phyloP scores from a whole-genome alignment of 2,329 filamentous ascomycete genomes.

The Trichoderma afroharzianum region DNA sequence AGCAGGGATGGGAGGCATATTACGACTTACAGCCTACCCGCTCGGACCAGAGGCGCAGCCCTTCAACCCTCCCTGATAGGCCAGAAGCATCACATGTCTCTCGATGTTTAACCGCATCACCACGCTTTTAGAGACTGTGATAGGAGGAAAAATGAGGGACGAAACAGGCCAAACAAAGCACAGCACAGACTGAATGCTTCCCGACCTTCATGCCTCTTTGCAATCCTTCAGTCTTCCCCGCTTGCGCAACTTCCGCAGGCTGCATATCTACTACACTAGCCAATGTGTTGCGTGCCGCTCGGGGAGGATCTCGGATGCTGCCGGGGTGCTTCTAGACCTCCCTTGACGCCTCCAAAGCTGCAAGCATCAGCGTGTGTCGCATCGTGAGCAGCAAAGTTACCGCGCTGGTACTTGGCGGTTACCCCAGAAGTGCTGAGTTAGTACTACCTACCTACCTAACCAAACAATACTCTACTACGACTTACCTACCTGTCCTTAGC shows the following conservation, averaged over 20 bases:
- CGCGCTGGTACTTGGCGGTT: background rate
- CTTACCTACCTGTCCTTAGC: background rate
- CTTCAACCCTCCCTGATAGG: background rate
- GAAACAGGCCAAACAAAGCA: background rate
- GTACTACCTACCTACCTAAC: background rate
- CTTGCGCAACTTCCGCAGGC: background rate
- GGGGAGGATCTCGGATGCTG: conserved; percentile 15
- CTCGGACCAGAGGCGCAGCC: background rate
- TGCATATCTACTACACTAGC: background rate
- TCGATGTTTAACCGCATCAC: background rate
- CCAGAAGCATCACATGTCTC: background rate
- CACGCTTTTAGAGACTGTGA: background rate
- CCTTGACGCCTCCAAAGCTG: background rate
- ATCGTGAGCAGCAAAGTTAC: background rate
- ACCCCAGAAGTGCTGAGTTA: background rate
- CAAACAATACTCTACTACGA: too few relatives aligned
- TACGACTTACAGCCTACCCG: background rate
- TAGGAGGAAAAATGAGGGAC: background rate
- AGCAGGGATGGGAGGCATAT: background rate
- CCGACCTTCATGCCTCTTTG: background rate
- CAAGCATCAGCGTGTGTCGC: background rate
- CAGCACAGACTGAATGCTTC: background rate
- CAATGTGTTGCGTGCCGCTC: conserved; percentile 3
- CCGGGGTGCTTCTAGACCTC: conserved; percentile 10
- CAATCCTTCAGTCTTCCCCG: conserved; percentile 1